Evolutionary conservation across 306 rosid genomes (phyloP), one percentile per base, ranked within the genome.

Genomic region (Corylus americana): DNA sequence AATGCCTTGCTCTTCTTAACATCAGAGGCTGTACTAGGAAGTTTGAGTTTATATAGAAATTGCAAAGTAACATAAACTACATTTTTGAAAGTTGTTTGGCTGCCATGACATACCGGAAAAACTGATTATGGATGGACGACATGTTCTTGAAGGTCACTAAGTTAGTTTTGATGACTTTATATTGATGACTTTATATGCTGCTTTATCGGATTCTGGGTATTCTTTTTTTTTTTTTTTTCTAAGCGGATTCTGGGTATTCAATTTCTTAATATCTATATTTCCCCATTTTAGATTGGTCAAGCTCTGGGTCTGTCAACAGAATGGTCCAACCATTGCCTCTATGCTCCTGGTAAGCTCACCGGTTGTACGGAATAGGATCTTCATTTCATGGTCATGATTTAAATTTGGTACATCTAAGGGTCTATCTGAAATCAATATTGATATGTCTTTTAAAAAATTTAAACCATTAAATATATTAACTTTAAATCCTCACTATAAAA

Each of bases 271-370:
- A 5, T 55, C 13, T 72, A 69, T 20, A 73, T 44, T 79, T 77
- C 45, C 77, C 18, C 59, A 62, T 78, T 51, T 25, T 82, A 94
- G 98, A 87, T 94, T 54, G 97, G 97, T 85, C 97, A 94, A 80
- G 98, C 98, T 48, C 83, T 94, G 53, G 98, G 97, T 61, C 91
- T 94, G 82, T 82, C 97, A 53, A 94, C 98, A 3, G 95, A 90
- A 69, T 91, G 98, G 98, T 95, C 98, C 55, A 91, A 85, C 84
- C 98, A 92, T 74, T 89, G 95, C 14, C 90, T 95, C 37, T 95
- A 90, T 80, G 50, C 81, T 20, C 85, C 97, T 27, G 98, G 98
- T 95, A 88, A 76, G 87, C 74, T 51, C 51, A 73, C 29, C 61
- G 45, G 25, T 37, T 54, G 2, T 18, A n/a, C 51, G 3, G 35